A percentile compares a stretch with the other conserved stretches of the same genome.
Conservation (phyloP, 495 filamentous ascomycete species). For the Podospora pseudopauciseta region DNA sequence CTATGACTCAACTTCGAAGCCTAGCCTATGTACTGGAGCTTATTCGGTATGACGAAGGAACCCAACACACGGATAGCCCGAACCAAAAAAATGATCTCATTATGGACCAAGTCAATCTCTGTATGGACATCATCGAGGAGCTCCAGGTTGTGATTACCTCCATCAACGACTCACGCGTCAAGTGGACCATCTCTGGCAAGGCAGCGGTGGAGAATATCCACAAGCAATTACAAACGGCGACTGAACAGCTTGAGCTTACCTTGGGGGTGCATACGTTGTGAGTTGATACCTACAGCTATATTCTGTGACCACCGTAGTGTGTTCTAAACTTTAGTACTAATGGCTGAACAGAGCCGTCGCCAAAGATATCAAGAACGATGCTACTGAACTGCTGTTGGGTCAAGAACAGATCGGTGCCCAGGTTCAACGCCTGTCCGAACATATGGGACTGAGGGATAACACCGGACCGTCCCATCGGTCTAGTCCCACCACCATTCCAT, state of each 20-base stretch:
- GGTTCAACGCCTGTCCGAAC: neutral
- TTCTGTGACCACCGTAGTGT: no score
- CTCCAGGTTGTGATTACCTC: neutral
- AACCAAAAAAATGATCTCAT: neutral
- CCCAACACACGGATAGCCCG: neutral
- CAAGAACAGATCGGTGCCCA: neutral
- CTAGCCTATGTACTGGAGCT: neutral
- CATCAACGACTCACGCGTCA: neutral
- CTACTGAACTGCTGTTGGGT: neutral
- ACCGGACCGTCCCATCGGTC: neutral
- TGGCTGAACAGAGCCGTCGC: neutral
- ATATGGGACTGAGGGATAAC: neutral
- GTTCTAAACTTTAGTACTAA: neutral
- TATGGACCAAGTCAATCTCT: neutral
- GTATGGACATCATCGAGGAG: neutral
- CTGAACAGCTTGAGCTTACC: neutral
- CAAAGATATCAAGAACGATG: neutral
- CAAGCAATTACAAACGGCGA: neutral
- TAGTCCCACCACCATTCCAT: neutral
- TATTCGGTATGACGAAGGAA: neutral
- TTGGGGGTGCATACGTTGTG: neutral
- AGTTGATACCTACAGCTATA: neutral
- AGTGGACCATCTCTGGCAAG: neutral
- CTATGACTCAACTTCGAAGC: neutral
- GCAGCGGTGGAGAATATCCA: neutral